Evolutionary conservation across 352 stramenopile genomes (phyloP), one percentile per base, ranked within the genome.

Genomic region (Pythium aphanidermatum): DNA sequence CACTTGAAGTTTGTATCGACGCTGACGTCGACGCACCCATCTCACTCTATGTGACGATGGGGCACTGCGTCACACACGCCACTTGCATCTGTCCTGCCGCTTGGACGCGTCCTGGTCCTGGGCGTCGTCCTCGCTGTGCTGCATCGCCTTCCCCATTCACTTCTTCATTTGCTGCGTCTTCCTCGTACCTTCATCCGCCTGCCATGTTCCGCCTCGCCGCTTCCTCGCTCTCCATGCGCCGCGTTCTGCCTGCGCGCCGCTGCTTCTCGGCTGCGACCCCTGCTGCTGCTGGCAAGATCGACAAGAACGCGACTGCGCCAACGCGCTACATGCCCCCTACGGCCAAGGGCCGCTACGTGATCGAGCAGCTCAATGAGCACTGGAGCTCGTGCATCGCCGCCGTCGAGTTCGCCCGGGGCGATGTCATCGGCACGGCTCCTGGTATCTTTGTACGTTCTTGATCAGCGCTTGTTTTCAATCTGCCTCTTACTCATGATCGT

Each of bases 351-450:
- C 63, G 67, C 43, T 88, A 81, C 60, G 48, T 78, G 58, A 83
- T 91, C 32, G 73, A 90, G 36, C 75, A 87, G 56, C 44, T 55
- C 30, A 80, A 72, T 38, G 74, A 83, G 32, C 68, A 88, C 40
- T 93, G 75, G 73, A 70, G 73, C 30, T 86, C 82, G 16, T 76
- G 65, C 2, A 72, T 93, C 29, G 78, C 82, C 0, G 74, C 76
- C 0, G 59, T 76, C n/a, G 63, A 74, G 46, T 83, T 93, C 53
- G 54, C 67, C 26, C 57, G 65, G 16, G 73, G 70, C 41, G 64
- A 83, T 24, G 47, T 91, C 30, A 86, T 93, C 51, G 82, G 78
- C 48, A 82, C 73, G 1, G 73, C 77, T 0, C 66, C 68, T 4
- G 82, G 78, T 45, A 74, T 70, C 33, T 65, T 90, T 31, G 81